Evolutionary conservation across 2,329 filamentous ascomycete species (phyloP), one percentile per base, ranked within the genome.

Genomic region (Colletotrichum horii): DNA sequence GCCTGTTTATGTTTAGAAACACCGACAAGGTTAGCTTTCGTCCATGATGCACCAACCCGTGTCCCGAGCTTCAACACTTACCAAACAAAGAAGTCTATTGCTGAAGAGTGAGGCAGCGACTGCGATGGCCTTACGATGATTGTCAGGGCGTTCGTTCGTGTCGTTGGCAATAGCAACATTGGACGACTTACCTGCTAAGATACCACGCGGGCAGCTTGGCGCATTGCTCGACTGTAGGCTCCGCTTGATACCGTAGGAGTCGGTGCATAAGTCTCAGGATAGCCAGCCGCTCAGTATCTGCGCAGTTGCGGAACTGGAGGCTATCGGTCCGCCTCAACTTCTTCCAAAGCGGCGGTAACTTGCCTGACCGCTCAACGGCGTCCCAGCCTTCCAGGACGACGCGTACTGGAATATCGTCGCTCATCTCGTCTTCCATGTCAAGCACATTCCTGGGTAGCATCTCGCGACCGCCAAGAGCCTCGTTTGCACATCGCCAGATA

Each of bases 71-170:
- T 11, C 3, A 26, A 43, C 15, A 67, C 78, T 12, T 77, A 81
- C 80, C 80, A 81, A n/a, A 80, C 80, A 5, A 82, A 81, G 48
- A 80, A 82, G 70, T 82, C 80, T 12, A 81, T 81, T 1, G 80
- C 80, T 11, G 80, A 80, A 0, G 81, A 79, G 14, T 82, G 81
- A 2, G 80, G 71, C 2, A 81, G 22, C 1, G 74, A 66, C 67
- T 82, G 79, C 9, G 80, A 80, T 6, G 81, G 81, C 14, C 80
- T 82, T 8, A 3, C 1, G 4, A 30, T 3, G 12, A 6, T 77
- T 55, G 36, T 71, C 11, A 71, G 61, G 3, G 15, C 8, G 4
- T 15, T 14, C 2, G 6, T 60, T 19, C 15, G 19, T 6, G 0
- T 8, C n/a, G 61, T n/a, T 11, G 15, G 19, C 12, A 5, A 48